phyloP scores from a whole-genome alignment of 768 basidiomycete species.

The Lentinula raphanica region DNA sequence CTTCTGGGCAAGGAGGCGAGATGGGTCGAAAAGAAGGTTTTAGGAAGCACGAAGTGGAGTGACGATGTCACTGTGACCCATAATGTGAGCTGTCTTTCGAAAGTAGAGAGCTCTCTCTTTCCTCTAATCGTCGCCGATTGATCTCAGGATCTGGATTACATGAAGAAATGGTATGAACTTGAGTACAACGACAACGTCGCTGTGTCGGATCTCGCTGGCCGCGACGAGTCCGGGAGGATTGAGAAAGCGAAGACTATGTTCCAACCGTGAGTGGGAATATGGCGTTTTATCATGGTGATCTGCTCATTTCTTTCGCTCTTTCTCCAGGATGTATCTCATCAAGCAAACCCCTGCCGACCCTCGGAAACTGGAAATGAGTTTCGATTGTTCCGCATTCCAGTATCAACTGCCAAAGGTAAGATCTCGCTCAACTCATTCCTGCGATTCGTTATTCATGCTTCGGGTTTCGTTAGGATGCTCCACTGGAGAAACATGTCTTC shows the following conservation, averaged over 20 bases:
- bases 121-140: not conserved
- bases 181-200: slow-evolving; percentile 5
- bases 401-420: slow-evolving; percentile 7
- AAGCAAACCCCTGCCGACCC: slow-evolving; percentile 7
- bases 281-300: not conserved
- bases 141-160: slow-evolving; percentile 8
- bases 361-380: slow-evolving; percentile 10
- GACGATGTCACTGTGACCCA: slow-evolving; percentile 12
- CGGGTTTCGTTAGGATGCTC: slow-evolving; percentile 14
- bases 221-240: slow-evolving; percentile 5
- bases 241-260: slow-evolving; percentile 6
- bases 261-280: not conserved
- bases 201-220: slow-evolving; percentile 4
- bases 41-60: slow-evolving; percentile 9
- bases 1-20: slow-evolving; percentile 5
- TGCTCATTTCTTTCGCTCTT: not conserved
- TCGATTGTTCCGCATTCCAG: slow-evolving; percentile 12
- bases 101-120: too few relatives aligned
- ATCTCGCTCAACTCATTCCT: not conserved
- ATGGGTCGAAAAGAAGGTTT: slow-evolving; percentile 10
- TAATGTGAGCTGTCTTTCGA: slow-evolving; percentile 2
- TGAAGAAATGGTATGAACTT: slow-evolving; percentile 11
- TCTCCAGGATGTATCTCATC: slow-evolving; percentile 7
- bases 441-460: not conserved
- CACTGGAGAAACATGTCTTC: slow-evolving; percentile 28